phyloP scores from a whole-genome alignment of 441 rosid species.

The Cnidoscolus chayamansa region DNA sequence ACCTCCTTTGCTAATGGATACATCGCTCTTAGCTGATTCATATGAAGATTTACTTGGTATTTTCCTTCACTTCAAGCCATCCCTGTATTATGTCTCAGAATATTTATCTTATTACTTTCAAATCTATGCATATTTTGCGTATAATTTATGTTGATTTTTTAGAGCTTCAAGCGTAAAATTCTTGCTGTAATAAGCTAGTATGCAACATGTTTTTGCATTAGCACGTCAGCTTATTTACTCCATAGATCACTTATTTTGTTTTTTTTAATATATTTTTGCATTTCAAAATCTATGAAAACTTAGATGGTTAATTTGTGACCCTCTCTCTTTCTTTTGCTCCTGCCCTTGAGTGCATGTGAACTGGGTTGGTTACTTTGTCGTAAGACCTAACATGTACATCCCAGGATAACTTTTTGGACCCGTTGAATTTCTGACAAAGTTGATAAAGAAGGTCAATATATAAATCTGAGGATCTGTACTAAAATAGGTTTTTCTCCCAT shows the following conservation, averaged over 20 bases:
- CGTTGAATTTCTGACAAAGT: neutral
- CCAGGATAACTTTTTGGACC: neutral
- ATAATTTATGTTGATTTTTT: neutral
- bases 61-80: constrained; percentile 16
- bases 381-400: neutral
- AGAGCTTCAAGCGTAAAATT: constrained; percentile 11
- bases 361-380: neutral
- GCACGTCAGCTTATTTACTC: neutral
- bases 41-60: constrained; percentile 95
- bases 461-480: neutral
- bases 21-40: constrained; percentile 63
- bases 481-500: neutral
- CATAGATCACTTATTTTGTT: neutral
- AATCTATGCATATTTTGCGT: neutral
- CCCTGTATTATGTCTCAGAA: neutral
- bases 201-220: neutral
- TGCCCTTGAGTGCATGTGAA: neutral
- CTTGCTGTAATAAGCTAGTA: neutral
- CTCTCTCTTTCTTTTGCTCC: neutral
- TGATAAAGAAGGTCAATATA: neutral
- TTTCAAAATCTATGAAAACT: neutral
- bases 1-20: constrained; percentile 86
- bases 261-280: neutral
- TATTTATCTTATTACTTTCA: neutral
- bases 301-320: neutral